These are phyloP conservation scores for Narthecium ossifragum DNA, from an alignment of 106 monocot species.

Conservation along the genomic window DNA sequence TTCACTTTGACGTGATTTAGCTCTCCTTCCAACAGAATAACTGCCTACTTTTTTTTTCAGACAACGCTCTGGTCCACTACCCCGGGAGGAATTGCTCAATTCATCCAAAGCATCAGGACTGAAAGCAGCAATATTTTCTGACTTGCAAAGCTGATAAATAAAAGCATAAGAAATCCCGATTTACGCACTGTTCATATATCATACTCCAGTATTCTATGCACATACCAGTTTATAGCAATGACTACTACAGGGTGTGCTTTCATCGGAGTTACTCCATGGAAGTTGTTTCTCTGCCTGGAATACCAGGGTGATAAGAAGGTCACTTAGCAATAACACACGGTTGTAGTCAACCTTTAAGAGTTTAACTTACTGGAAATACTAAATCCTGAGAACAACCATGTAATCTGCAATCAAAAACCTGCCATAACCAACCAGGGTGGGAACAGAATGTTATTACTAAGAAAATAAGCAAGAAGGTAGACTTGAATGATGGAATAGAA, in stretches of 20 bases:
- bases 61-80: conserved; percentile 22
- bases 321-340: conserved; percentile 2
- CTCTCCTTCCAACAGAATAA: conserved; percentile 35
- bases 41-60: conserved; percentile 33
- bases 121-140: conserved; percentile 29
- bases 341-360: not conserved
- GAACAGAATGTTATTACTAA: not conserved
- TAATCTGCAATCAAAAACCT: conserved; percentile 98
- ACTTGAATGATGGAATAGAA: no score
- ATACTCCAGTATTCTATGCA: not conserved
- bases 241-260: conserved; percentile 64
- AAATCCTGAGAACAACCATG: conserved; percentile 99
- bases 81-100: conserved; percentile 36
- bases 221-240: conserved; percentile 67
- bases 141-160: conserved; percentile 37
- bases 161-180: not conserved
- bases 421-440: conserved; percentile 1
- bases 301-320: conserved; percentile 8
- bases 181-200: not conserved
- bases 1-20: conserved; percentile 61
- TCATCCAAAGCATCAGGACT: conserved; percentile 38
- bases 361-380: conserved; percentile 88
- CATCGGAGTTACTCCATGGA: conserved; percentile 64
- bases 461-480: conserved; percentile 8
- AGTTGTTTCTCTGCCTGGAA: conserved; percentile 84